Evolutionary conservation across 2,329 filamentous ascomycete genomes (phyloP).

Genomic region (Trichoderma sp.): DNA sequence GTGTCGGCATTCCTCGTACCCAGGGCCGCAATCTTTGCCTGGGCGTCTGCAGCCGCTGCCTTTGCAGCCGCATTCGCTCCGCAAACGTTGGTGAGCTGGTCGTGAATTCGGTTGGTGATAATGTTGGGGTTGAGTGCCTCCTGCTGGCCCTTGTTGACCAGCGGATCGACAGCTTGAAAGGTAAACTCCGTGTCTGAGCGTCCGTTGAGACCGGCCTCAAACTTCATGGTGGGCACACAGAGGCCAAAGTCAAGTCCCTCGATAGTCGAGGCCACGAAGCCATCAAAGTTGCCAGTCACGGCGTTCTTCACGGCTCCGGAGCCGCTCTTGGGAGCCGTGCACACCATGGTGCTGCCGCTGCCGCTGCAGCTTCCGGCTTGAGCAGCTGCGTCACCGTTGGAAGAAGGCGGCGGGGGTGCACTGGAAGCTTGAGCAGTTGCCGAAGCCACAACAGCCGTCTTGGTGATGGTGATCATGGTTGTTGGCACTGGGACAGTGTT

Average conservation of each 20-base stretch:
- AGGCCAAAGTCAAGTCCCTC: conserved; percentile 13
- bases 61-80: conserved; percentile 22
- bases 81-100: conserved; percentile 19
- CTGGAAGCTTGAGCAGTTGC: neutral
- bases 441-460: conserved; percentile 9
- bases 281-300: conserved; percentile 20
- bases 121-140: conserved; percentile 22
- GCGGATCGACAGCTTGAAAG: conserved; percentile 15
- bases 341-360: conserved; percentile 2
- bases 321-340: neutral
- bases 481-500: conserved; percentile 5
- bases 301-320: conserved; percentile 14
- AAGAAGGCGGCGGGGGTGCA: neutral
- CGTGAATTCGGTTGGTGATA: conserved; percentile 21
- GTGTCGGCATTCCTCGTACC: conserved; percentile 15
- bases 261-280: conserved; percentile 7
- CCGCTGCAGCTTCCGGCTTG: conserved; percentile 7
- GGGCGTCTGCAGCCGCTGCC: conserved; percentile 9
- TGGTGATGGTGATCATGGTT: conserved; percentile 13
- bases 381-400: neutral
- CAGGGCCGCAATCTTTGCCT: conserved; percentile 9
- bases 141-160: conserved; percentile 18
- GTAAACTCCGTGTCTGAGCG: conserved; percentile 15
- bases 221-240: conserved; percentile 18
- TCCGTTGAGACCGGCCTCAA: conserved; percentile 16